Base-by-base conservation (phyloP, 1,284 basidiomycete genomes). In the Lentinus polychrous region DNA sequence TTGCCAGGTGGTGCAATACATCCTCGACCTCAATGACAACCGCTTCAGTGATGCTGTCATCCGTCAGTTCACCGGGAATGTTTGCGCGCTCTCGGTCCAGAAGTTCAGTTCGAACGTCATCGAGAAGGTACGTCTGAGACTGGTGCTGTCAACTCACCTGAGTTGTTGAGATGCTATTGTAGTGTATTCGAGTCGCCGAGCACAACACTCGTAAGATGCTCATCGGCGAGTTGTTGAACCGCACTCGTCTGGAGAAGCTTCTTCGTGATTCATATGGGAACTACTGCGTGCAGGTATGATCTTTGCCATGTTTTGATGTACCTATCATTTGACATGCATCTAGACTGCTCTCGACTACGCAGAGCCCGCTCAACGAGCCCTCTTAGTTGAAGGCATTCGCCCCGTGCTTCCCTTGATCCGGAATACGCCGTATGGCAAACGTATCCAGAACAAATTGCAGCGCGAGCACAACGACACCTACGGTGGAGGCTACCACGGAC, bases 141-240 rank as follows among this genome's bases (percentile, higher is more conserved):
- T 42, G 40, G 33, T 53, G 41, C 8, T 27, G 6, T 11, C 27
- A 10, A 39, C 22, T 43, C 35, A 22, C 32, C 24, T 49, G 24
- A 18, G 41, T 48, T 46, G 3, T 37, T 51, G 48, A 57, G 50
- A 56, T 54, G 54, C 55, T 54, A 49, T 54, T 62, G 48, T 62
- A 95, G 90, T 99, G 96, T 68, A 82, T 99, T 62, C 94, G 96
- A 46, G 96, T 99, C 44, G 94, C 96, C 45, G 94, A 98, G 68
- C 91, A 93, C 52, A 87, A 71, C 62, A 92, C 94, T 38, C 85
- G 96, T 52, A 96, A 96, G 72, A 82, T 93, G 65, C 79, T 99
- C 54, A 94, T 99, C 54, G 91, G 94, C 59, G 96, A 99, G 69
- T 76, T 99, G 46, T 78, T 98, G 51, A 96, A 97, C 69, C 88